Evolutionary conservation across 2,329 filamentous ascomycete species (phyloP).

Genomic region (Fusarium metavorans): DNA sequence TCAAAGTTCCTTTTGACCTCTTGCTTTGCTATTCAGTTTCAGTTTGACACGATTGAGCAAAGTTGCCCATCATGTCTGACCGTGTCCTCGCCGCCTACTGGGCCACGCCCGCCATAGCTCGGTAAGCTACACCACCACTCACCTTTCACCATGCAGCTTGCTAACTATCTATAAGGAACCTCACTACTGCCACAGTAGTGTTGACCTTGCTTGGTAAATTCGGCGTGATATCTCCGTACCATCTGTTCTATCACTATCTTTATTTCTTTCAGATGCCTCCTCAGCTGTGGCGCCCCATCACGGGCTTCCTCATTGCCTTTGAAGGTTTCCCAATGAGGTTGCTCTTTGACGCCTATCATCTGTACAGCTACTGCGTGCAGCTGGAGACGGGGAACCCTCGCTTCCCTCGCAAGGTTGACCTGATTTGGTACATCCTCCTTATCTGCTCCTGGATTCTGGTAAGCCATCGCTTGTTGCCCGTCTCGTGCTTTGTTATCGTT

Average conservation of each 20-base stretch:
- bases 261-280: constrained; percentile 63
- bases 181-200: constrained; percentile 71
- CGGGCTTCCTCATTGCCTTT: constrained; percentile 56
- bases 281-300: constrained; percentile 57
- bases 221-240: constrained; percentile 62
- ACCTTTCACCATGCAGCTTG: background rate
- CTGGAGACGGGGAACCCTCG: constrained; percentile 79
- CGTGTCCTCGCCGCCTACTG: constrained; percentile 51
- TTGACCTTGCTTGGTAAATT: constrained; percentile 72
- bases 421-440: constrained; percentile 84
- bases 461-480: constrained; percentile 61
- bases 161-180: constrained; percentile 64
- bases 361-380: constrained; percentile 82
- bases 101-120: constrained; percentile 56
- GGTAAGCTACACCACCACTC: constrained; percentile 48
- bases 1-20: constrained; percentile 19
- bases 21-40: constrained; percentile 19
- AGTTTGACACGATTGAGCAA: constrained; percentile 43
- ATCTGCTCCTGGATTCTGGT: constrained; percentile 80
- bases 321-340: constrained; percentile 57
- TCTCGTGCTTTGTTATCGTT: constrained; percentile 36
- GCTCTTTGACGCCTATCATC: constrained; percentile 78
- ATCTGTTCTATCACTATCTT: constrained; percentile 49
- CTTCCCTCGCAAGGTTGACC: constrained; percentile 81
- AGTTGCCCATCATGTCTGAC: constrained; percentile 51